Conservation (phyloP, 305 asterid species). For the Fraxinus sp. region DNA sequence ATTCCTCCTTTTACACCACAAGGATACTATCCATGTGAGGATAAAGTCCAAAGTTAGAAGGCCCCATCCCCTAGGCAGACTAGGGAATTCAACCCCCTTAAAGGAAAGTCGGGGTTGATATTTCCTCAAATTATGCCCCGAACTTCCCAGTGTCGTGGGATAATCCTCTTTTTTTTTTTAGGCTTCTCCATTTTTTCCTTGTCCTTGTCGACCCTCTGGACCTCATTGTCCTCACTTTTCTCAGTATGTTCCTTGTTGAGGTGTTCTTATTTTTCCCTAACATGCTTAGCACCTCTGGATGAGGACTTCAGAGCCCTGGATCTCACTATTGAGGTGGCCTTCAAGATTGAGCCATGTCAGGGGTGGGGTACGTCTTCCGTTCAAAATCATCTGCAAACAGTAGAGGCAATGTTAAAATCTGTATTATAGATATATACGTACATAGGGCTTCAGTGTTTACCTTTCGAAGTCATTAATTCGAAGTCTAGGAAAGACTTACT, state of each 20-base stretch:
- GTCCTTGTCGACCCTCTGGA: not conserved
- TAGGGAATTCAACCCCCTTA: not conserved
- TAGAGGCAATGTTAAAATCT: not conserved
- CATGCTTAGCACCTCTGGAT: not conserved
- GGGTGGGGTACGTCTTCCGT: not conserved
- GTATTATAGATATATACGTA: not conserved
- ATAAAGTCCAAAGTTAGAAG: not conserved
- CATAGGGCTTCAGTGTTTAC: not conserved
- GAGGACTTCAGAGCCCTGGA: not conserved
- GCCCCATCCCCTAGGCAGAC: not conserved
- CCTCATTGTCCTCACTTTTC: not conserved
- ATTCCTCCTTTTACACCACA: not conserved
- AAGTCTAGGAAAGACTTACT: not conserved
- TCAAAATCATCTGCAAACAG: not conserved
- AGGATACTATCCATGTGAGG: not conserved
- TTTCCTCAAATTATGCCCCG: not conserved
- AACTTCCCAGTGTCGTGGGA: not conserved
- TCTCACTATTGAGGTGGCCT: not conserved
- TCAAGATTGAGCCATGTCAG: not conserved
- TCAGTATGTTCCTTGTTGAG: not conserved
- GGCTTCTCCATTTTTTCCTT: not conserved
- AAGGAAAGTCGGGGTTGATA: not conserved
- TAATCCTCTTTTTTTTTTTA: too few relatives aligned
- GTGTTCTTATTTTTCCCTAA: not conserved
- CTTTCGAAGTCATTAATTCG: not conserved